Base-by-base conservation (phyloP, 1,284 basidiomycete genomes). In the Anthracocystis panici-leucophaei region DNA sequence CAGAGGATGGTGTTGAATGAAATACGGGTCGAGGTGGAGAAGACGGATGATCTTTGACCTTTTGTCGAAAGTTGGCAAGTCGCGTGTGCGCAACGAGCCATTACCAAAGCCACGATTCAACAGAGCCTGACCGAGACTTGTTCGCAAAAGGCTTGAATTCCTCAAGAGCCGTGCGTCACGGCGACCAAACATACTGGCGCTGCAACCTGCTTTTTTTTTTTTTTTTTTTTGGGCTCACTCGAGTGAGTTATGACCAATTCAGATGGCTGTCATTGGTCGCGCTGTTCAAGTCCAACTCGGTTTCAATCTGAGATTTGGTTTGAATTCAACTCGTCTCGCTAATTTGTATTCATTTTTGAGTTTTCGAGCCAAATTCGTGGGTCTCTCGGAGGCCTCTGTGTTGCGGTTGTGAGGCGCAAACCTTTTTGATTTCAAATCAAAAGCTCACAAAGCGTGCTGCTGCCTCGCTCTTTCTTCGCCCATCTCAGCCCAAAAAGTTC, bases 231-330 rank as follows among this genome's bases (percentile, higher is more conserved):
- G 4, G 27, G 27, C 27, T n/a, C n/a, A n/a, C n/a, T n/a, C n/a
- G n/a, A n/a, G 27, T 7, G n/a, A 31, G 35, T 65, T 57, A n/a
- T 65, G 70, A 73, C 61, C 71, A 74, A 74, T 74, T 74, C 58
- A 60, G 46, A 55, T n/a, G 51, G 53, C 62, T 74, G 62, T 65
- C 62, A 74, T 74, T 74, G 71, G 71, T 65, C 65, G 59, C 38
- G 44, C 42, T 21, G 41, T 53, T 41, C 12, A 23, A n/a, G 25
- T 45, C n/a, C 9, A 44, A 46, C 20, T 12, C 35, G 3, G 14
- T 53, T 55, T 40, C 23, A 51, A 45, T 35, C 55, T 20, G 44
- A 54, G 33, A 29, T 10, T 40, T 4, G 6, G 16, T 33, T 55
- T 52, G 20, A 51, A 45, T 29, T n/a, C 33, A 53, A 51, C 49